These are phyloP conservation scores for Exserohilum rostratum DNA, from an alignment of 2,329 filamentous ascomycete genomes.

Conservation along the genomic window DNA sequence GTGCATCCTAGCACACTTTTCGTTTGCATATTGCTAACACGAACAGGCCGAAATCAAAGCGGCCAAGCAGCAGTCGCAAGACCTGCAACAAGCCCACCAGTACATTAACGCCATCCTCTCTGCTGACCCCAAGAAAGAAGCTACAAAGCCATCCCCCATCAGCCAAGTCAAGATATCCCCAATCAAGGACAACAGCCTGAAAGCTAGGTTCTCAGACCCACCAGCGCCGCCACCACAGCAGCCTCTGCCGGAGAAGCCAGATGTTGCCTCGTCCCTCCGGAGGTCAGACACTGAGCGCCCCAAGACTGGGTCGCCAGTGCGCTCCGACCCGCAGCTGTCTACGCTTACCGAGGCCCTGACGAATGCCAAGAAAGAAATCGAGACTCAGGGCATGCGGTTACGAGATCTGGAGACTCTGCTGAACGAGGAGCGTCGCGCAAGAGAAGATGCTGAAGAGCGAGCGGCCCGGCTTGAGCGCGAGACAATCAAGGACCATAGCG, in stretches of 20 bases:
- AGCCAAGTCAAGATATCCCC: constrained; percentile 54
- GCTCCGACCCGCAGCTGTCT: constrained; percentile 75
- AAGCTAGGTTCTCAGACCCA: constrained; percentile 87
- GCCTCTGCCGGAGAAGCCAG: constrained; percentile 90
- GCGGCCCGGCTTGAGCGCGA: constrained; percentile 73
- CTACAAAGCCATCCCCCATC: constrained; percentile 52
- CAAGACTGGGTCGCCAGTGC: constrained; percentile 66
- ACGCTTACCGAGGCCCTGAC: constrained; percentile 84
- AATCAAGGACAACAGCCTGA: constrained; percentile 67
- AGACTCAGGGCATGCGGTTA: constrained; percentile 79
- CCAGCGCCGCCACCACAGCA: constrained; percentile 93
- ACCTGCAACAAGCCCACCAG: constrained; percentile 80
- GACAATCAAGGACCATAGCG: constrained; percentile 50
- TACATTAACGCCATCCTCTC: constrained; percentile 79
- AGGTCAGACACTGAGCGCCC: constrained; percentile 77
- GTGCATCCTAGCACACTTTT: constrained; percentile 41
- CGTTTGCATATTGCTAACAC: constrained; percentile 17
- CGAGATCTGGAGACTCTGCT: constrained; percentile 81
- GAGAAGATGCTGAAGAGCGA: constrained; percentile 82
- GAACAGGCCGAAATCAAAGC: constrained; percentile 84
- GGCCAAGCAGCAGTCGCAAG: constrained; percentile 84
- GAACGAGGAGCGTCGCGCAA: constrained; percentile 77
- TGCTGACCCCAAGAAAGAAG: constrained; percentile 67
- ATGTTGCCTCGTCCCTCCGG: constrained; percentile 71
- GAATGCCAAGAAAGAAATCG: constrained; percentile 83